Conservation (phyloP, 208 protist genomes). For the Wallacemonas sp. region DNA sequence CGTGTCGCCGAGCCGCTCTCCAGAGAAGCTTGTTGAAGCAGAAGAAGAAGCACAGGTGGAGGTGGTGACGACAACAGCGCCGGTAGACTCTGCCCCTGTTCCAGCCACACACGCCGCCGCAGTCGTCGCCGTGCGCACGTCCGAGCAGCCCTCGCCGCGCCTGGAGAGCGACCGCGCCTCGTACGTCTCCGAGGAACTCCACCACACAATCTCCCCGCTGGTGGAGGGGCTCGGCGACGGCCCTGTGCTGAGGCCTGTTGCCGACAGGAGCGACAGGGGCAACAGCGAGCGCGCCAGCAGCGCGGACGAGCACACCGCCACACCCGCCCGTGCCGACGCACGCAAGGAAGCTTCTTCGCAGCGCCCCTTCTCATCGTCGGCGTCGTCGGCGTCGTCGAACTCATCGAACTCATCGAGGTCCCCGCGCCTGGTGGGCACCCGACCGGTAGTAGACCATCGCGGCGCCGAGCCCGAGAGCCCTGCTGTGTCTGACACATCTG, state of each 20-base stretch:
- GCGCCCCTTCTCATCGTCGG: background rate
- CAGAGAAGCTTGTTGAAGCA: background rate
- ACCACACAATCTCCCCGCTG: background rate
- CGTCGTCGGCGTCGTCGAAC: too few relatives aligned
- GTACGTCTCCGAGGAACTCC: constrained; percentile 10
- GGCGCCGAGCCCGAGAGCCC: too few relatives aligned
- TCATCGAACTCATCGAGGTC: too few relatives aligned
- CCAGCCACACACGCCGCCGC: background rate
- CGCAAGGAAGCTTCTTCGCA: background rate
- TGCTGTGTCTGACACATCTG: too few relatives aligned
- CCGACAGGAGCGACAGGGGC: background rate
- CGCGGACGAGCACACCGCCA: background rate
- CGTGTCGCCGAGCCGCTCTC: constrained; percentile 9
- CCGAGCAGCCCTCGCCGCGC: background rate
- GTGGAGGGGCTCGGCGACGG: background rate
- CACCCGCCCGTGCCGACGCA: background rate
- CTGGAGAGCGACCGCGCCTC: constrained; percentile 8
- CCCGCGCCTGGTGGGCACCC: too few relatives aligned
- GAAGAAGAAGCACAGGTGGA: background rate
- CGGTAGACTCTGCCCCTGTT: background rate
- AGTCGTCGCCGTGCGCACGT: background rate
- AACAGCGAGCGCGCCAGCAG: background rate
- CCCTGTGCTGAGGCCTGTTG: too few relatives aligned
- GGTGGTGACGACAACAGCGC: background rate
- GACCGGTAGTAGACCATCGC: too few relatives aligned